These are phyloP conservation scores for Solioccasus polychromus DNA, from an alignment of 768 basidiomycete genomes.

Conservation along the genomic window DNA sequence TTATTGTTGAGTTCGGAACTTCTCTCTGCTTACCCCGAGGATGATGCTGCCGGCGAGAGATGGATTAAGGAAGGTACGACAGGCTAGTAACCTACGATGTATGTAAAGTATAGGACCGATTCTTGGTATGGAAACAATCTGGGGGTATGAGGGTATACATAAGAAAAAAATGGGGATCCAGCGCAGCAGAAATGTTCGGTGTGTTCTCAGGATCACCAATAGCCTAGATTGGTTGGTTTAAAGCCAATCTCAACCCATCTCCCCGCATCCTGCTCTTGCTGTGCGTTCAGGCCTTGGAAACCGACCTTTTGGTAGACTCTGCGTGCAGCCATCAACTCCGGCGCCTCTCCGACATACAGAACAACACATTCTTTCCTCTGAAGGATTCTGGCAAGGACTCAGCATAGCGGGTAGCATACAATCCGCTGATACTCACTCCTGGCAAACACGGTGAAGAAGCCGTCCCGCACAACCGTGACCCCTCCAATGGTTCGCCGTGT, in stretches of 20 bases:
- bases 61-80: constrained; percentile 33
- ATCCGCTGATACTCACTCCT: constrained; percentile 39
- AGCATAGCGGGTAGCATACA: constrained; percentile 1
- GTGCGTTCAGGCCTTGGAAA: constrained; percentile 50
- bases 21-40: constrained; percentile 44
- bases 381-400: constrained; percentile 30
- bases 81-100: constrained; percentile 1
- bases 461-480: constrained; percentile 56
- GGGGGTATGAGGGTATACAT: constrained; percentile 5
- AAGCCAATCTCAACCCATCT: constrained; percentile 69
- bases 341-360: constrained; percentile 58
- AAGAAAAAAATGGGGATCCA: too few species aligned
- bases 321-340: constrained; percentile 41
- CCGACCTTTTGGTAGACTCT: constrained; percentile 64
- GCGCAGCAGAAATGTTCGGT: too few species aligned
- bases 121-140: constrained; percentile 3
- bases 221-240: constrained; percentile 48
- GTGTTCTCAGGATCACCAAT: constrained; percentile 50
- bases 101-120: background rate
- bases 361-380: constrained; percentile 47
- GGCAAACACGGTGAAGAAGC: constrained; percentile 58
- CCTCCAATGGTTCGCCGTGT: constrained; percentile 53
- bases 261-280: constrained; percentile 34
- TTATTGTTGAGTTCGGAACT: constrained; percentile 43
- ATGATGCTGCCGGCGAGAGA: constrained; percentile 35